Evolutionary conservation across 805 yeast species (phyloP), one percentile per base, ranked within the genome.

Genomic region (Saccharomycopsis synnaedendra): DNA sequence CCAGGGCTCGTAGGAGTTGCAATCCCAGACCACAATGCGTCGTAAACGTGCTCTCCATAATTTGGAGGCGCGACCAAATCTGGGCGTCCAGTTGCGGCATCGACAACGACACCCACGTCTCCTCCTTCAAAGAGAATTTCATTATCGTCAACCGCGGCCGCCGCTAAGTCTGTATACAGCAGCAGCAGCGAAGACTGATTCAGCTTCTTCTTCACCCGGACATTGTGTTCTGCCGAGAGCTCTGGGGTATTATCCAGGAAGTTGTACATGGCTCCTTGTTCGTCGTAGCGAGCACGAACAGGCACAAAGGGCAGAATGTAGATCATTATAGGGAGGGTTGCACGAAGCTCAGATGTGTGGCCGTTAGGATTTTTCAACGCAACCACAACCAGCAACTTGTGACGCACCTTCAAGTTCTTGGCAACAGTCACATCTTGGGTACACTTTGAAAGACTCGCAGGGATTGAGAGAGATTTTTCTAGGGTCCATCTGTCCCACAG

Each of bases 291-390:
- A 2, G 82, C 80, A 11, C 76, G 68, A 11, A 90, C 70, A 0
- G 90, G 75, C 4, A 93, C 84, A 61, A 85, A 84, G 5, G 97
- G 97, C 4, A 82, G 75, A 30, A 87, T 81, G 62, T 82, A 85
- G 34, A 86, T 62, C 32, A 72, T 75, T 3, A 90, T 70, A 0
- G 97, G 97, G 53, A 90, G 68, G 0, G 96, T 82, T 0, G 97
- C 97, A 33, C 97, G 71, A 44, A 90, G 69, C 62, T 89, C 97
- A 0, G 96, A 86, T 3, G 82, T 80, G 60, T 90, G 97, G 3
- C 96, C 96, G 62, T 88, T 97, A 0, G 94, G 83, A 60, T 93
- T 90, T 39, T 78, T 64, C 54, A 93, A 70, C 1, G 86, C 82
- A 49, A 93, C 77, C 6, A 76, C 79, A 60, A 89, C 85, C 58